Evolutionary conservation across 73 alveolate species (phyloP).

Genomic region (Tetrahymena malaccensis): DNA sequence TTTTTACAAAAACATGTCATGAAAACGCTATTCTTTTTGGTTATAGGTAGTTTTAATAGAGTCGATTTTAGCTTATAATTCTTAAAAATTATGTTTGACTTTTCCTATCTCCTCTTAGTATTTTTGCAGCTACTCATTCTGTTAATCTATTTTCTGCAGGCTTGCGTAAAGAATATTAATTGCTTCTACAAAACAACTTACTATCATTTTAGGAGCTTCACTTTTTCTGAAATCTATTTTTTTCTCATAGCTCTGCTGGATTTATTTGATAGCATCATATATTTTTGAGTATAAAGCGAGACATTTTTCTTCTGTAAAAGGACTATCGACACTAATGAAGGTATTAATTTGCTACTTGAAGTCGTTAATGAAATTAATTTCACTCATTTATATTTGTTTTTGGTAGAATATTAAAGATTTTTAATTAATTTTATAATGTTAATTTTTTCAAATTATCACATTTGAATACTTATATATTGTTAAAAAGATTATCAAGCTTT

Average conservation of each 20-base stretch:
- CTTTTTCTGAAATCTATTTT: background rate
- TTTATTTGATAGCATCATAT: background rate
- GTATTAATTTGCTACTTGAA: no score
- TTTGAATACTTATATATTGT: no score
- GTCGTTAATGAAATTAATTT: no score
- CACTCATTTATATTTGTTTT: no score
- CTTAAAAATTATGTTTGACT: no score
- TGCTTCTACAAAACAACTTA: background rate
- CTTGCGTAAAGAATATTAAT: background rate
- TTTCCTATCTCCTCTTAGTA: no score
- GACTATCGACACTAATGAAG: no score
- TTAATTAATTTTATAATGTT: no score
- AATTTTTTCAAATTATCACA: no score
- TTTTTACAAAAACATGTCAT: background rate
- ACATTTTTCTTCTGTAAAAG: background rate
- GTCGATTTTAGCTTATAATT: background rate
- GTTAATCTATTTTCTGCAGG: background rate
- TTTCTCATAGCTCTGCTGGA: background rate
- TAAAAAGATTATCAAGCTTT: no score
- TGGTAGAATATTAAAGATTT: no score
- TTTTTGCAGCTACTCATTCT: background rate
- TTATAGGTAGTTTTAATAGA: background rate
- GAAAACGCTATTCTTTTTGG: background rate
- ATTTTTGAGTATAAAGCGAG: background rate
- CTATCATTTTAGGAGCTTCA: background rate